Evolutionary conservation across 805 yeast genomes (phyloP).

Genomic region (Candida tammaniensis): DNA sequence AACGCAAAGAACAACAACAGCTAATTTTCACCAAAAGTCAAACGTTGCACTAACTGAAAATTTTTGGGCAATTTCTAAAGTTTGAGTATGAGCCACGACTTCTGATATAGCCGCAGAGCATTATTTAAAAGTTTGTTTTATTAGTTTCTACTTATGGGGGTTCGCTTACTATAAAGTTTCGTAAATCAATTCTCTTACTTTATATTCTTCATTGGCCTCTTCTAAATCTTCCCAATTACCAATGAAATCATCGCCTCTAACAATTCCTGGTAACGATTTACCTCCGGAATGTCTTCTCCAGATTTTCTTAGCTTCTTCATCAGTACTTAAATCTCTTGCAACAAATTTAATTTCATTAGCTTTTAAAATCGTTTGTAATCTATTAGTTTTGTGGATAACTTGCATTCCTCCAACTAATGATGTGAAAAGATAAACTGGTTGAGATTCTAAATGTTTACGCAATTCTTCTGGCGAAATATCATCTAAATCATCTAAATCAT

Average conservation of each 20-base stretch:
- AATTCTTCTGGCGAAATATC: constrained; percentile 42
- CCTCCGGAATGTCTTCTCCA: constrained; percentile 79
- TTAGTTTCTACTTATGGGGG: too few relatives aligned
- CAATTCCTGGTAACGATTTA: constrained; percentile 77
- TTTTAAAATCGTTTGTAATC: constrained; percentile 68
- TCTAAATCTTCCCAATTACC: constrained; percentile 86
- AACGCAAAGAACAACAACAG: too few relatives aligned
- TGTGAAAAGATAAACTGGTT: constrained; percentile 74
- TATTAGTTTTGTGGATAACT: constrained; percentile 71
- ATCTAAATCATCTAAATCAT: constrained; percentile 26
- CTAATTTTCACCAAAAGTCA: too few relatives aligned
- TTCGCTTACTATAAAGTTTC: constrained; percentile 50
- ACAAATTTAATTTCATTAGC: constrained; percentile 70
- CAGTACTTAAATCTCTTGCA: constrained; percentile 80
- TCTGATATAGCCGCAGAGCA: too few relatives aligned
- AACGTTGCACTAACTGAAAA: too few relatives aligned
- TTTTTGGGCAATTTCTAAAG: constrained; percentile 4
- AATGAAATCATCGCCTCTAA: constrained; percentile 75
- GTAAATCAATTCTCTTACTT: constrained; percentile 59
- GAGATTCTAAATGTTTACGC: constrained; percentile 41
- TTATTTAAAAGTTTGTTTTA: too few relatives aligned
- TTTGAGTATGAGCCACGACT: too few relatives aligned
- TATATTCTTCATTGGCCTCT: constrained; percentile 80
- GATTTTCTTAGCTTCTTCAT: constrained; percentile 76
- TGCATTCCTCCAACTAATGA: constrained; percentile 87